Evolutionary conservation across 2,329 filamentous ascomycete species (phyloP), one percentile per base, ranked within the genome.

Genomic region (Microcera coccophila): DNA sequence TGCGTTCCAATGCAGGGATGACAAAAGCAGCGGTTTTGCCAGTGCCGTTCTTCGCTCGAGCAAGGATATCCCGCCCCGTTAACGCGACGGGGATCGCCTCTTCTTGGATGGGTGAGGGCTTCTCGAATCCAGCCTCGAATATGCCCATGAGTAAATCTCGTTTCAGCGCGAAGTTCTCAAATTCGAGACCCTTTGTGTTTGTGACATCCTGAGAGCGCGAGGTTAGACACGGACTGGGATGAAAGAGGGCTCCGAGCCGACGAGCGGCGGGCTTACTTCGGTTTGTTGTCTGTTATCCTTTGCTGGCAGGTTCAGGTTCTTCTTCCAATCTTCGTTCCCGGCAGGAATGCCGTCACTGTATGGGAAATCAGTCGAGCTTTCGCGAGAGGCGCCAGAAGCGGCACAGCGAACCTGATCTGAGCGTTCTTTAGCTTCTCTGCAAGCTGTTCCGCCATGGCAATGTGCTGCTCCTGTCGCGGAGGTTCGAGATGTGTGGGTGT

Each of bases 11-110:
- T 35, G 88, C 87, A 37, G 93, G 93, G 52, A 98, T 97, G 52
- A 97, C 87, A 65, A 97, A 98, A 49, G 94, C 94, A 18, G 91
- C 93, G 9, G 93, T 98, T 74, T 98, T 98, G 64, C 93, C 93
- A 28, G 93, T 98, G 52, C 93, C 93, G 67, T 98, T 98, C 76
- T 98, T 98, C 54, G 93, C 93, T 69, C 93, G 82, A 47, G 93
- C 93, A 52, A 98, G 79, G 59, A 98, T 90, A 64, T 98, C 93
- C 70, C 91, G 82, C 43, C 93, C 93, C 36, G 91, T 95, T 44
- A 98, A 78, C 38, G 93, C 93, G 54, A 98, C 91, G 36, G 93
- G 93, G 61, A 98, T 96, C 42, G 93, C 90, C 73, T 97, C 93
- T 83, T 98, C 93, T 81, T 98, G 93, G 59, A 98, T 98, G 10